These are phyloP conservation scores for Trebouxiophyceae sp. DNA, from an alignment of 163 green algal genomes.

Conservation along the genomic window DNA sequence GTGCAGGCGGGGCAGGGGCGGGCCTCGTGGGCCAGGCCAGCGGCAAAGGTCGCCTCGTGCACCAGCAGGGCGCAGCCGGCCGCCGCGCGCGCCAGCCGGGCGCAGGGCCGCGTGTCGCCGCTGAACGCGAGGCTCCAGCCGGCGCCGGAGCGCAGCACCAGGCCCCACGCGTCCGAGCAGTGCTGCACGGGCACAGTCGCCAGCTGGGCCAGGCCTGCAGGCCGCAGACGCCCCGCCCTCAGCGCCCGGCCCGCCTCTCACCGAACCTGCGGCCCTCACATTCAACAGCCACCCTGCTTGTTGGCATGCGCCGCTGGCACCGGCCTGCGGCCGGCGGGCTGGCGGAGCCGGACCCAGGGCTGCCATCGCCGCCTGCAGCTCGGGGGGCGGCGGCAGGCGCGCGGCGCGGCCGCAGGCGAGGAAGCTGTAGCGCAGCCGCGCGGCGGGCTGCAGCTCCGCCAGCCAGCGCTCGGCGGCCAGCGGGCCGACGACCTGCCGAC, in stretches of 20 bases:
- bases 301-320: too few relatives aligned
- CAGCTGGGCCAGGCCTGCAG: neutral
- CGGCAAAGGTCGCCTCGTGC: constrained; percentile 53
- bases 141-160: constrained; percentile 33
- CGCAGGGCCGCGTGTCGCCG: constrained; percentile 61
- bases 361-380: too few relatives aligned
- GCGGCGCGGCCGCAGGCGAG: constrained; percentile 28
- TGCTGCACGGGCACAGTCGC: constrained; percentile 47
- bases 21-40: constrained; percentile 37
- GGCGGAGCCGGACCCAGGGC: too few relatives aligned
- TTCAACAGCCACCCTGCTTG: too few relatives aligned
- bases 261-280: too few relatives aligned
- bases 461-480: constrained; percentile 18
- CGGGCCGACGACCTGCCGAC: neutral
- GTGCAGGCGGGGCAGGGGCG: too few relatives aligned
- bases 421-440: constrained; percentile 34
- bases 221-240: neutral
- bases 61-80: constrained; percentile 52
- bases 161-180: constrained; percentile 53
- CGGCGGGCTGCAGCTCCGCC: constrained; percentile 3
- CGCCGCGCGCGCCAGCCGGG: constrained; percentile 12
- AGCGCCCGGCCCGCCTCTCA: too few relatives aligned
- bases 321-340: too few relatives aligned
- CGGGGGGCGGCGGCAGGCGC: too few relatives aligned
- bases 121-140: constrained; percentile 61